Conservation (phyloP, 495 filamentous ascomycete genomes). For the Lasiosphaeria hispida region DNA sequence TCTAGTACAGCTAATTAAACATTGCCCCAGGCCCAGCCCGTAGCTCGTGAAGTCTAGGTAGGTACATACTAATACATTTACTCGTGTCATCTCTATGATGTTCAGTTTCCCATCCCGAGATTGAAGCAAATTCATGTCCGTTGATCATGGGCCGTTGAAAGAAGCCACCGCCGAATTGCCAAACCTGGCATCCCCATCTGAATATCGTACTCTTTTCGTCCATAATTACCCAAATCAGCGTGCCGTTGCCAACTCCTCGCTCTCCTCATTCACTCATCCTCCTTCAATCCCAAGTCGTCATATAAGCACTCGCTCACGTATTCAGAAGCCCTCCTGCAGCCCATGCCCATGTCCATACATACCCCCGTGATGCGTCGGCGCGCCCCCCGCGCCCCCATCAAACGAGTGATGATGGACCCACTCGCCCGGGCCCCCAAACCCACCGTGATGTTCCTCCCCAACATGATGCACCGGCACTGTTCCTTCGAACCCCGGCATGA, state of each 20-base stretch:
- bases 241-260: no score
- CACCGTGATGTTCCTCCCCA: conserved; percentile 3
- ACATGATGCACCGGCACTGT: background rate
- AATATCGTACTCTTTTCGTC: no score
- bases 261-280: no score
- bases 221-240: no score
- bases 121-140: background rate
- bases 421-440: background rate
- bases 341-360: conserved; percentile 6
- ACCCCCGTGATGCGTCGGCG: background rate
- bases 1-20: conserved; percentile 2
- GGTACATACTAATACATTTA: conserved; percentile 1
- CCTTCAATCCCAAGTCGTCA: no score
- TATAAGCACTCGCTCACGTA: background rate
- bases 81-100: background rate
- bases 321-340: conserved; percentile 14
- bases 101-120: background rate
- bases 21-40: conserved; percentile 1
- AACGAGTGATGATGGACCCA: background rate
- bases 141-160: no score
- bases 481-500: no score
- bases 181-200: no score
- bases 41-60: background rate
- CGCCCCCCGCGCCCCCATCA: background rate
- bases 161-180: no score